Base-by-base conservation (phyloP, 2,329 filamentous ascomycete genomes). In the Leptographium wingfieldii region DNA sequence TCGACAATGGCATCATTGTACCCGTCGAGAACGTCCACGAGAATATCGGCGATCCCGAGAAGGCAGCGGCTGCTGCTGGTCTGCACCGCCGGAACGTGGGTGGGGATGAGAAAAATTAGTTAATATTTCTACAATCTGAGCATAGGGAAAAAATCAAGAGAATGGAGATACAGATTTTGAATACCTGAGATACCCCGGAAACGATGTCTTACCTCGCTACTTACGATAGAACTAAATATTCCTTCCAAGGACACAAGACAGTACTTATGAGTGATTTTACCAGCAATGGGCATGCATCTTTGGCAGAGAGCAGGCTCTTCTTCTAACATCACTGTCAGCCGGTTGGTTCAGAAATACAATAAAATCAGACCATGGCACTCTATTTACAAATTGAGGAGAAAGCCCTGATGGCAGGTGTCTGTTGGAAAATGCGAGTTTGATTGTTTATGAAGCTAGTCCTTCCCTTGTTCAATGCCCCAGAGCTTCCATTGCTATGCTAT, bases 1-100 rank as follows among this genome's bases (percentile, higher is more conserved):
- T 69, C 59, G 66, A 64, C 12, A 64, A 64, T 27, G 68, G 66
- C 9, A 61, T 58, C 27, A 65, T 69, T 6, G 59, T 69, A 22
- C 59, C 58, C n/a, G 65, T 66, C 14, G 62, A 63, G 6, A 55
- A 22, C 49, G 38, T 55, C 10, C 59, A 63, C 2, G 29, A 56
- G 16, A 27, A 12, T 22, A n/a, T 22, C 6, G 40, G 10, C 33
- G 48, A 63, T 40, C 57, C 59, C 2, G 62, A 64, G 5, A 63
- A 63, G 61, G 12, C 61, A 2, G 59, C 38, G 16, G 56, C 54
- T 22, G 22, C 48, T n/a, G 57, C 53, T 5, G 62, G 63, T n/a
- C 60, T 64, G 40, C 63, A 63, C 38, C 63, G 59, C 51, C 63
- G 63, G 19, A 52, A 16, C 22, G 53, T 56, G 10, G 3, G 9